Conservation (phyloP, 2,329 filamentous ascomycete genomes). For the Curvularia hawaiiensis region DNA sequence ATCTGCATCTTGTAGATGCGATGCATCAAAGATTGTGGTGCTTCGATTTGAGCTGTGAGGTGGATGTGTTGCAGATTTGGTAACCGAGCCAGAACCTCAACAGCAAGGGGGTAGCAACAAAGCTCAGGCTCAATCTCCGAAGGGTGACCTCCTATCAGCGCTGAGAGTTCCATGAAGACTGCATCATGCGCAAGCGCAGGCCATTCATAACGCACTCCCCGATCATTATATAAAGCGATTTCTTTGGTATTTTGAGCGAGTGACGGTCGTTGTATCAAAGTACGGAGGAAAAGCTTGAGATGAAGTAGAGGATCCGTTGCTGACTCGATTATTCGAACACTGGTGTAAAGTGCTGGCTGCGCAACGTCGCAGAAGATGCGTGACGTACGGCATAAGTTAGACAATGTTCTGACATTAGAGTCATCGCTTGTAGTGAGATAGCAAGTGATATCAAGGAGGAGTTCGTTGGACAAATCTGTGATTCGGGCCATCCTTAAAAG, state of each 20-base stretch:
- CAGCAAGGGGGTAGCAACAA: conserved; percentile 10
- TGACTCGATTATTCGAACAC: conserved; percentile 4
- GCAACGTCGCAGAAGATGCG: conserved; percentile 7
- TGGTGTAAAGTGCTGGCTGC: conserved; percentile 15
- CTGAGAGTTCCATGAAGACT: conserved; percentile 1
- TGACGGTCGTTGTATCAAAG: conserved; percentile 5
- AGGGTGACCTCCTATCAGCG: background rate
- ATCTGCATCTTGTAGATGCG: conserved; percentile 7
- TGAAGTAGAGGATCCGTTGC: background rate
- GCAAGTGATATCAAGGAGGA: conserved; percentile 8
- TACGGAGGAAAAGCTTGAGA: conserved; percentile 11
- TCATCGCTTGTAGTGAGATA: conserved; percentile 6
- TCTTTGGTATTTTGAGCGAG: conserved; percentile 9
- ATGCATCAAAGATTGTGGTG: conserved; percentile 8
- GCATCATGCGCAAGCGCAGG: conserved; percentile 4
- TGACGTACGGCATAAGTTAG: conserved; percentile 10
- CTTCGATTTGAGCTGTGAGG: conserved; percentile 8
- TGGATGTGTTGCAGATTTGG: conserved; percentile 9
- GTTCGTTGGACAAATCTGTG: conserved; percentile 11
- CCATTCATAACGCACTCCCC: background rate
- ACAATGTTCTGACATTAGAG: conserved; percentile 3
- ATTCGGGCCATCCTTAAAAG: conserved; percentile 7
- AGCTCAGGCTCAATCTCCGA: conserved; percentile 7
- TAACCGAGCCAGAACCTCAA: conserved; percentile 6
- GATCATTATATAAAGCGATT: conserved; percentile 4